Evolutionary conservation across 1,284 basidiomycete species (phyloP).

Genomic region (Retiboletus flavoniger): DNA sequence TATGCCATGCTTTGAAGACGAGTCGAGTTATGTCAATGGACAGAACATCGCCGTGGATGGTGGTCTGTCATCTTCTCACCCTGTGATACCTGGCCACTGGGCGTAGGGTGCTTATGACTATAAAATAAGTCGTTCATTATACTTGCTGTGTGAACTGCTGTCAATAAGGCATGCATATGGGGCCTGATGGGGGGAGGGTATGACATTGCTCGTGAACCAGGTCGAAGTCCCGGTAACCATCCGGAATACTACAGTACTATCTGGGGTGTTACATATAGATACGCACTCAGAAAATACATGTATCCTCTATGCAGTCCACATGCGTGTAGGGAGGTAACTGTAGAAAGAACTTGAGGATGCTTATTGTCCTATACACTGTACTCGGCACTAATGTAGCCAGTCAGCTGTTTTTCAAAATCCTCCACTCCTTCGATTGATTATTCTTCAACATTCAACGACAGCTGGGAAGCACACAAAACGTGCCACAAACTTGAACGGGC

Average conservation of each 20-base stretch:
- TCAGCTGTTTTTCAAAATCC: background rate
- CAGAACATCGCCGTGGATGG: slow-evolving; percentile 88
- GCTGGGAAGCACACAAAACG: background rate
- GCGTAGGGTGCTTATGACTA: slow-evolving; percentile 17
- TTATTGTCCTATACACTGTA: too few species aligned
- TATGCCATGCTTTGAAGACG: slow-evolving; percentile 50
- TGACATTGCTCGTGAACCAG: too few species aligned
- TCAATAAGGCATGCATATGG: background rate
- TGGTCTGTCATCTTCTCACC: slow-evolving; percentile 68
- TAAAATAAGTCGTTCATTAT: background rate
- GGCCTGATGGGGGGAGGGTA: too few species aligned
- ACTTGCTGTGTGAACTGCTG: background rate
- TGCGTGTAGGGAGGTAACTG: background rate
- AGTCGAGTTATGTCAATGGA: slow-evolving; percentile 91
- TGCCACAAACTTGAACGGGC: too few species aligned
- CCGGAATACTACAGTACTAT: background rate
- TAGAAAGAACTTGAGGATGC: too few species aligned
- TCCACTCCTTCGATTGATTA: background rate
- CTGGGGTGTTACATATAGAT: background rate
- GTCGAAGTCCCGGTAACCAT: too few species aligned
- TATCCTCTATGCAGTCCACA: background rate
- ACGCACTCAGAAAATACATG: too few species aligned
- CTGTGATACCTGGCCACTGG: slow-evolving; percentile 40
- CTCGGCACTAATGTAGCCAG: too few species aligned
- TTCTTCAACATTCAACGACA: background rate